phyloP scores from a whole-genome alignment of 495 filamentous ascomycete genomes.

The Aspergillus cavernicola region DNA sequence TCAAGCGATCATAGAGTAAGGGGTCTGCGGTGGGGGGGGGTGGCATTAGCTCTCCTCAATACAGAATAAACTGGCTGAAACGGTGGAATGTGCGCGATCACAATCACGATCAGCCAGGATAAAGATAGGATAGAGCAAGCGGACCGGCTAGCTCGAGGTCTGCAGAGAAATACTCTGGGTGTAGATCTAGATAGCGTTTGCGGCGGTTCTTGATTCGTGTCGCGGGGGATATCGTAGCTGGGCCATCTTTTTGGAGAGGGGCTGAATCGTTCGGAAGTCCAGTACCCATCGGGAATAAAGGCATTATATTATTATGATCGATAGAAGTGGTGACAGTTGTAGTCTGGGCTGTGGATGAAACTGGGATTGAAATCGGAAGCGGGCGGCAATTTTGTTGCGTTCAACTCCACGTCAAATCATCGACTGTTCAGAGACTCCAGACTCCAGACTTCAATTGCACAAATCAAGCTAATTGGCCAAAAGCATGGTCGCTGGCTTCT shows the following conservation, averaged over 20 bases:
- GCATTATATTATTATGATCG: conserved; percentile 25
- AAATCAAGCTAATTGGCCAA: not conserved
- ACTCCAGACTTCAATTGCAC: not conserved
- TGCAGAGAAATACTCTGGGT: conserved; percentile 62
- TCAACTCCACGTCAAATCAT: not conserved
- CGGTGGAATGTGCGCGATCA: too few species aligned
- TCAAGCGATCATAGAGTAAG: conserved; percentile 72
- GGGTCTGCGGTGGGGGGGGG: conserved; percentile 55
- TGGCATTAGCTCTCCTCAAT: conserved; percentile 29
- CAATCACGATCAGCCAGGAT: conserved; percentile 8
- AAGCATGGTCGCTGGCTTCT: conserved; percentile 13
- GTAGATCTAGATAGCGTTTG: conserved; percentile 59
- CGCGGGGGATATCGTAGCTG: conserved; percentile 9
- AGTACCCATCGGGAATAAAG: conserved; percentile 36
- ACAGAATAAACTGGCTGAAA: not conserved
- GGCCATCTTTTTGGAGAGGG: conserved; percentile 1
- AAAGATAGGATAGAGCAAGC: conserved; percentile 36
- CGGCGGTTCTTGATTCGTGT: conserved; percentile 56
- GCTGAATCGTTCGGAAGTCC: conserved; percentile 18
- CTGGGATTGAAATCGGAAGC: conserved; percentile 17
- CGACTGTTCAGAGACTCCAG: not conserved
- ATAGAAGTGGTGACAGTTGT: not conserved
- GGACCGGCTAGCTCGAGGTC: conserved; percentile 62
- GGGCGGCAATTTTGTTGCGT: conserved; percentile 26
- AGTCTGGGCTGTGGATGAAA: not conserved